Evolutionary conservation across 108 stramenopile species (phyloP).

Genomic region (Parietichytrium sp.): DNA sequence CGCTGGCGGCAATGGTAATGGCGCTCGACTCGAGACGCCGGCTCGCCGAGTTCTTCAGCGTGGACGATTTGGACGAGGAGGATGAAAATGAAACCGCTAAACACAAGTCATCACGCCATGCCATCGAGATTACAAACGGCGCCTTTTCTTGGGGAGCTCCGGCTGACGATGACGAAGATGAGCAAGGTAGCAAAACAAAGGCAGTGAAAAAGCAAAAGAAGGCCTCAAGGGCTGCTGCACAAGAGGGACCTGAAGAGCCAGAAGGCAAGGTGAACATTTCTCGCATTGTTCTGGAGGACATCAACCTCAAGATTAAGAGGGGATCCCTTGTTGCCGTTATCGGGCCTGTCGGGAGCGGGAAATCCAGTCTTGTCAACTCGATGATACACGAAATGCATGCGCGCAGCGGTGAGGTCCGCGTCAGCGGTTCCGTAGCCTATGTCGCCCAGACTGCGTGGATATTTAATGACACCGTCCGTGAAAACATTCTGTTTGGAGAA

Average conservation of each 20-base stretch:
- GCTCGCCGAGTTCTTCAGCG: not conserved
- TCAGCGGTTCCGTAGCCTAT: constrained; percentile 68
- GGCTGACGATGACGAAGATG: constrained; percentile 31
- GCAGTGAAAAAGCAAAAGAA: not conserved
- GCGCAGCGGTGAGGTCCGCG: not conserved
- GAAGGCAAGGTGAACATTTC: not conserved
- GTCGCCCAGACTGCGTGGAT: constrained; percentile 87
- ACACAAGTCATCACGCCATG: too few species aligned
- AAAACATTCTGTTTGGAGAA: constrained; percentile 84
- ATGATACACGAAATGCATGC: constrained; percentile 60
- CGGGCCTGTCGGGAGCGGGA: constrained; percentile 87
- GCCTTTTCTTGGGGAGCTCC: constrained; percentile 54
- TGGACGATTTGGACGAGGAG: not conserved
- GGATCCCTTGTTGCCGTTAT: constrained; percentile 83
- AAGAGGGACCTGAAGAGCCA: not conserved
- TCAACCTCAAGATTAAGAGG: constrained; percentile 41
- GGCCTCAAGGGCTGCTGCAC: not conserved
- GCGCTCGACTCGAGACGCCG: not conserved
- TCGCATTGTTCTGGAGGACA: constrained; percentile 43
- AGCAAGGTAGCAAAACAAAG: constrained; percentile 63
- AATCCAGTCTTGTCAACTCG: constrained; percentile 79
- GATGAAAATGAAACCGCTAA: too few species aligned
- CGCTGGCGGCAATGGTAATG: too few species aligned
- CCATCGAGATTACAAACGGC: too few species aligned
- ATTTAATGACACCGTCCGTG: constrained; percentile 81